A percentile compares a stretch with the other conserved stretches of the same genome.
These are phyloP conservation scores for Mayamaea pseudoterrestris DNA, from an alignment of 108 stramenopile genomes.

Conservation along the genomic window DNA sequence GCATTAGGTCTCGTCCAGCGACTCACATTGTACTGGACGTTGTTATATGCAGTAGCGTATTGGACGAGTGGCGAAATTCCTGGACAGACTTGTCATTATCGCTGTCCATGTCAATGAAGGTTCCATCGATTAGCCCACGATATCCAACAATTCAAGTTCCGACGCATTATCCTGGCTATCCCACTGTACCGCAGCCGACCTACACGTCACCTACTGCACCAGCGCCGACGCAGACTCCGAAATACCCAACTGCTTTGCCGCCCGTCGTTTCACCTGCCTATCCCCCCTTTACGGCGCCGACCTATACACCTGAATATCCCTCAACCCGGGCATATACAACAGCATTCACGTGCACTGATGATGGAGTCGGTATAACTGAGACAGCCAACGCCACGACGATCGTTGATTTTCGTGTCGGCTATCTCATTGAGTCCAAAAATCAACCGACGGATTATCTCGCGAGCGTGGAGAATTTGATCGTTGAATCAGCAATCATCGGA, in stretches of 20 bases:
- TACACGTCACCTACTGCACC: neutral
- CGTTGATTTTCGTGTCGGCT: conserved; percentile 1
- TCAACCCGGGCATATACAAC: neutral
- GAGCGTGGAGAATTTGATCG: neutral
- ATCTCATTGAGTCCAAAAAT: conserved; percentile 1
- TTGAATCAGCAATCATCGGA: neutral
- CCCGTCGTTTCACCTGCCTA: neutral
- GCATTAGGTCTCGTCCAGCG: too few species aligned
- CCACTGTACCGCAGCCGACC: too few species aligned
- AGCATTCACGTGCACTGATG: conserved; percentile 1
- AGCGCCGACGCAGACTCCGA: neutral
- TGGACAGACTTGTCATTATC: too few species aligned
- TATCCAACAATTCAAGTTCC: too few species aligned
- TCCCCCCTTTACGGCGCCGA: neutral
- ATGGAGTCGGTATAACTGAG: neutral
- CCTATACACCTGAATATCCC: neutral
- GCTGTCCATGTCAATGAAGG: too few species aligned
- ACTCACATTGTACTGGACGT: too few species aligned
- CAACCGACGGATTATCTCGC: neutral
- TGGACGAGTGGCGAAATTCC: too few species aligned
- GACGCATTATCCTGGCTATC: too few species aligned
- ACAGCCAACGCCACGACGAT: neutral
- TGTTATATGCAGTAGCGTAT: too few species aligned
- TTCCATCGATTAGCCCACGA: too few species aligned
- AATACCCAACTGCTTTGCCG: neutral